phyloP scores from a whole-genome alignment of 2,329 filamentous ascomycete genomes.

The Penicillium sp. region DNA sequence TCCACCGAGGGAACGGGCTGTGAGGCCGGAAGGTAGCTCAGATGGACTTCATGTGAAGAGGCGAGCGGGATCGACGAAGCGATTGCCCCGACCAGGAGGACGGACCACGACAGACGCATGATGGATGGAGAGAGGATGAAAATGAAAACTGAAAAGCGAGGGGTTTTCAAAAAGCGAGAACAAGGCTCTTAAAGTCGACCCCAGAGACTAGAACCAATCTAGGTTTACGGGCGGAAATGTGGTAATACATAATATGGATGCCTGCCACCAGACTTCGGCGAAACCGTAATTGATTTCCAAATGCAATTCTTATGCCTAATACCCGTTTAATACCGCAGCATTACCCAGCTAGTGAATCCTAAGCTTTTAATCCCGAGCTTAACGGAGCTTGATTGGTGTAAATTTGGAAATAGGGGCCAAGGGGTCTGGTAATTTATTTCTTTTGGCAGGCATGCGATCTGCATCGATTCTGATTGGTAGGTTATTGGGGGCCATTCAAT shows the following conservation, averaged over 20 bases:
- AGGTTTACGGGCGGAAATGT: background rate
- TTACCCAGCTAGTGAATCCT: background rate
- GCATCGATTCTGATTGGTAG: background rate
- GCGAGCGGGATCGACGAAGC: constrained; percentile 12
- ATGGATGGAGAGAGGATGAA: background rate
- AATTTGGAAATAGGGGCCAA: background rate
- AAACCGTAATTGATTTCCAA: too few relatives aligned
- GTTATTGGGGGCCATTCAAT: background rate
- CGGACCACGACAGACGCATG: constrained; percentile 17
- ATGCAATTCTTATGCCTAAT: background rate
- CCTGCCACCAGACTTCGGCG: background rate
- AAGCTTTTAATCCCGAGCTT: background rate
- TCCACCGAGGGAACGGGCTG: background rate
- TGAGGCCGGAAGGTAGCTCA: constrained; percentile 19
- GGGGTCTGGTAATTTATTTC: background rate
- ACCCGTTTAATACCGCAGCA: background rate
- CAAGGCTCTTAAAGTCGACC: too few relatives aligned
- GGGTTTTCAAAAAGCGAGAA: background rate
- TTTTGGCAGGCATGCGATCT: background rate
- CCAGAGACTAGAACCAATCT: background rate
- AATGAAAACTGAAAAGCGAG: background rate
- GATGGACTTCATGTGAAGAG: constrained; percentile 16
- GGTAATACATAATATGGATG: background rate
- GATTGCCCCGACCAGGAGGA: constrained; percentile 14
- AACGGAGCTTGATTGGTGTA: background rate